phyloP scores from a whole-genome alignment of 352 stramenopile species.

The Pythium insidiosum region DNA sequence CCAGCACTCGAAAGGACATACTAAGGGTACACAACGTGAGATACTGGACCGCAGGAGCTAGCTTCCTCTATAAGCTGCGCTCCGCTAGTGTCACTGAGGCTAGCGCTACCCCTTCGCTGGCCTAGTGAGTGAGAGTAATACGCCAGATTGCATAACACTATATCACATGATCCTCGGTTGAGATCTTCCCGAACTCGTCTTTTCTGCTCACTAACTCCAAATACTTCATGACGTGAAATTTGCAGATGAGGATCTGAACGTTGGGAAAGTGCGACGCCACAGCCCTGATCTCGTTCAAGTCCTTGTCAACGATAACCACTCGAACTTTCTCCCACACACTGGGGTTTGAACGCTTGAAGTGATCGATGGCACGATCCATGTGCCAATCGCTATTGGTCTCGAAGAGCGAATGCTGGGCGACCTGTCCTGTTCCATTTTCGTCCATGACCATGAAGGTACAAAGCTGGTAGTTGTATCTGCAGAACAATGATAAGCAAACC shows the following conservation, averaged over 20 bases:
- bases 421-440: constrained; percentile 1
- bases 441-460: constrained; percentile 12
- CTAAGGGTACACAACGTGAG: too few relatives aligned
- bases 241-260: constrained; percentile 7
- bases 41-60: too few relatives aligned
- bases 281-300: constrained; percentile 10
- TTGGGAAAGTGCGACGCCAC: constrained; percentile 1
- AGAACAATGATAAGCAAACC: not conserved
- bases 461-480: constrained; percentile 14
- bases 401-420: constrained; percentile 8
- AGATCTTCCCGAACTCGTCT: constrained; percentile 5
- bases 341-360: constrained; percentile 5
- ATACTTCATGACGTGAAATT: constrained; percentile 15
- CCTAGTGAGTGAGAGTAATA: too few relatives aligned
- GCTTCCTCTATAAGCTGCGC: too few relatives aligned
- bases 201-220: not conserved
- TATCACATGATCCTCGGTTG: not conserved
- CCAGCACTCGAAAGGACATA: too few relatives aligned
- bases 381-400: constrained; percentile 11
- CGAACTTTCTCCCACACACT: not conserved
- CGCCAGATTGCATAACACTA: too few relatives aligned
- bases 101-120: too few relatives aligned
- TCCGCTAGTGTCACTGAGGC: too few relatives aligned
- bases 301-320: constrained; percentile 11
- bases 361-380: not conserved